These are phyloP conservation scores for Lyophyllum atratum DNA, from an alignment of 768 basidiomycete species.

Conservation along the genomic window DNA sequence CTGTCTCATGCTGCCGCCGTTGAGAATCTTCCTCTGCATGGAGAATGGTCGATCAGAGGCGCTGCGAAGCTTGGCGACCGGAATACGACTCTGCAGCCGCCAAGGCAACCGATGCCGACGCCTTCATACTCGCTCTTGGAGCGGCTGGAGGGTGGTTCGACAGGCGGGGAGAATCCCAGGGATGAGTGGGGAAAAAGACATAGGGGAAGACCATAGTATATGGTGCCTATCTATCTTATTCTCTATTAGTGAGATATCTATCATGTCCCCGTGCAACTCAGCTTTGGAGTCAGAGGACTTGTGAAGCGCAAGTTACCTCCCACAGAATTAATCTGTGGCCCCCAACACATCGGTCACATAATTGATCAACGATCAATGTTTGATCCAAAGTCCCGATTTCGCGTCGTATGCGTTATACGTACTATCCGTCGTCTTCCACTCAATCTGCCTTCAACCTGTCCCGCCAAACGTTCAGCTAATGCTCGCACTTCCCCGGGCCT, in stretches of 20 bases:
- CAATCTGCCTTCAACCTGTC: background rate
- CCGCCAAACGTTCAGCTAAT: background rate
- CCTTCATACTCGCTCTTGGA: slow-evolving; percentile 33
- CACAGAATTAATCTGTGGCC: background rate
- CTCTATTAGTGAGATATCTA: background rate
- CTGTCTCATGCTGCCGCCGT: background rate
- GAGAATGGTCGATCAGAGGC: slow-evolving; percentile 57
- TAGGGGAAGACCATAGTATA: slow-evolving; percentile 17
- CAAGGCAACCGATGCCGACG: slow-evolving; percentile 4
- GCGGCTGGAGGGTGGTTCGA: slow-evolving; percentile 29
- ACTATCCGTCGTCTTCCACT: background rate
- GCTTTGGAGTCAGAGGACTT: background rate
- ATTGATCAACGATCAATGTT: too few relatives aligned
- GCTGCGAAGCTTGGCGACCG: slow-evolving; percentile 35
- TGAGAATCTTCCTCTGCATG: slow-evolving; percentile 25
- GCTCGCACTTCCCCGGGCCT: background rate
- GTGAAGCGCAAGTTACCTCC: background rate
- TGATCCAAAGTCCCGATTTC: background rate
- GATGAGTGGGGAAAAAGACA: slow-evolving; percentile 27
- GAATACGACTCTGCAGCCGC: slow-evolving; percentile 4
- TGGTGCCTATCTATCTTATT: slow-evolving; percentile 10
- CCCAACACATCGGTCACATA: background rate
- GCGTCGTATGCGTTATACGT: background rate
- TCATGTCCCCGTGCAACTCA: background rate
- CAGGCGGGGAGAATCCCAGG: slow-evolving; percentile 14